These are phyloP conservation scores for Periconia sp. DNA, from an alignment of 2,329 filamentous ascomycete species.

Conservation along the genomic window DNA sequence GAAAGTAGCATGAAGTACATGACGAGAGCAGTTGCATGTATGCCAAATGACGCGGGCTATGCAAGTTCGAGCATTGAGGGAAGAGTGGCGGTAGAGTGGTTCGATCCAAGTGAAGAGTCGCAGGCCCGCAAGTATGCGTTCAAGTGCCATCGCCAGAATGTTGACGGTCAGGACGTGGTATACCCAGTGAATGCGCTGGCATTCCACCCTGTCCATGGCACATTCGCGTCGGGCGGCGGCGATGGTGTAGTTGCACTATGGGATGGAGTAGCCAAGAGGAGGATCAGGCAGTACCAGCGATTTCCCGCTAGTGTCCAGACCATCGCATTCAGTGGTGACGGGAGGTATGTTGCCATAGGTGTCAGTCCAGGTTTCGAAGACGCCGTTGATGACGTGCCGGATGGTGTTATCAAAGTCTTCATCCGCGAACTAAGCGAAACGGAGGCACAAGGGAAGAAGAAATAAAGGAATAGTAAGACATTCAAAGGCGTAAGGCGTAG, in stretches of 20 bases:
- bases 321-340: constrained; percentile 77
- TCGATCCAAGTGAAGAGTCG: constrained; percentile 84
- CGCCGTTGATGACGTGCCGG: constrained; percentile 80
- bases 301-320: constrained; percentile 80
- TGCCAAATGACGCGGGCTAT: constrained; percentile 96
- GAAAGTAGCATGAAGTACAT: constrained; percentile 97
- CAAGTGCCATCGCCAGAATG: constrained; percentile 90
- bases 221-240: constrained; percentile 87
- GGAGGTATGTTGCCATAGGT: constrained; percentile 78
- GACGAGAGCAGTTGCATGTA: constrained; percentile 89
- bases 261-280: constrained; percentile 89
- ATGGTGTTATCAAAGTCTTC: constrained; percentile 73
- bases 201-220: constrained; percentile 83
- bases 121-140: constrained; percentile 97
- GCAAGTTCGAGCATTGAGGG: constrained; percentile 93
- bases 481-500: constrained; percentile 14
- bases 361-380: constrained; percentile 89
- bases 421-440: constrained; percentile 84
- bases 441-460: constrained; percentile 86
- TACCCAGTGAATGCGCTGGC: constrained; percentile 90
- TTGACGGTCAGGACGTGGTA: constrained; percentile 77
- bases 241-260: constrained; percentile 92
- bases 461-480: constrained; percentile 45
- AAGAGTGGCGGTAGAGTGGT: constrained; percentile 96
- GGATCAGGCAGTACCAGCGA: constrained; percentile 88